A percentile compares a stretch with the other conserved stretches of the same genome.
phyloP scores from a whole-genome alignment of 2,329 filamentous ascomycete genomes.

The Didymella exigua region DNA sequence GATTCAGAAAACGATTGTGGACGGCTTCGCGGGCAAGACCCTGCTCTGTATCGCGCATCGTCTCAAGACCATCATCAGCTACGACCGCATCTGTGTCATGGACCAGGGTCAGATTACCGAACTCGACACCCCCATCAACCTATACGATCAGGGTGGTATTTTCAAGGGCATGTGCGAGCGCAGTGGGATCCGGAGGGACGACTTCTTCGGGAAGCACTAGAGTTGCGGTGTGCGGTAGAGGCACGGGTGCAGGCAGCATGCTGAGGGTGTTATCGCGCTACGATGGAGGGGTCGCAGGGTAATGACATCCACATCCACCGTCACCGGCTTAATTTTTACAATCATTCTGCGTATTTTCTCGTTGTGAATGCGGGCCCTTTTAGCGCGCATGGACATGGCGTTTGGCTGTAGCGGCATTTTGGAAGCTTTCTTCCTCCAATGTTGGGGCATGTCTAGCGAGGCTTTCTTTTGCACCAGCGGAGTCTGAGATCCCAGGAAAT shows the following conservation, averaged over 20 bases:
- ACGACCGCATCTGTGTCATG: conserved; percentile 97
- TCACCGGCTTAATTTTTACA: conserved; percentile 21
- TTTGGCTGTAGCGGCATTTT: conserved; percentile 25
- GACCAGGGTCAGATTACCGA: conserved; percentile 86
- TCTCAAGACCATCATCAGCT: conserved; percentile 87
- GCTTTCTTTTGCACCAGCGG: conserved; percentile 11
- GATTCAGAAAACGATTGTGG: conserved; percentile 77
- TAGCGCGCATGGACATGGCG: conserved; percentile 25
- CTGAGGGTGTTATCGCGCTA: conserved; percentile 6
- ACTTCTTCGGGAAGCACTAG: conserved; percentile 47
- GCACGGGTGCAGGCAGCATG: neutral
- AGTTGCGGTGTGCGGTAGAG: neutral
- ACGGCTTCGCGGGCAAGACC: conserved; percentile 84
- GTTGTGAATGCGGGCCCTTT: conserved; percentile 9
- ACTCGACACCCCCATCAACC: conserved; percentile 73
- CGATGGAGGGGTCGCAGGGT: conserved; percentile 5
- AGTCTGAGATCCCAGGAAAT: neutral
- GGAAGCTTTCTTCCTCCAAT: conserved; percentile 6
- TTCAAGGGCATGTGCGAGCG: conserved; percentile 90
- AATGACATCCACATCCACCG: neutral
- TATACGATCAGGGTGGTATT: conserved; percentile 78
- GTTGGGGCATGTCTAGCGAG: conserved; percentile 11
- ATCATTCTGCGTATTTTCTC: conserved; percentile 19
- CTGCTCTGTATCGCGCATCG: conserved; percentile 92
- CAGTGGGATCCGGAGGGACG: conserved; percentile 70